Evolutionary conservation across 2,329 filamentous ascomycete genomes (phyloP).

Genomic region (Colletotrichum costaricense): DNA sequence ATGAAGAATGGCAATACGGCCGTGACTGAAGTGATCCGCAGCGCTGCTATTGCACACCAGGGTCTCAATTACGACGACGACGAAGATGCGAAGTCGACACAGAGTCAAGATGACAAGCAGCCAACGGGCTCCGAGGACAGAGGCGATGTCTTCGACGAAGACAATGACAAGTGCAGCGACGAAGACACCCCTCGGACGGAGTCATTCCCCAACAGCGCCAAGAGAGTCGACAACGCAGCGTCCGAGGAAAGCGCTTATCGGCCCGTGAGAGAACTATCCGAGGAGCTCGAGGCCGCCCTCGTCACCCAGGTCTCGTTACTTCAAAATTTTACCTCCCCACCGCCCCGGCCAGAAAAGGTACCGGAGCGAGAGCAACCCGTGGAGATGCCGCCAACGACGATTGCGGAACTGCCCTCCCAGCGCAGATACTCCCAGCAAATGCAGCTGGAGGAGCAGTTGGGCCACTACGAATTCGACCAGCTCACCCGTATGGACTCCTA

Average conservation of each 20-base stretch:
- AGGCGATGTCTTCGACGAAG: neutral
- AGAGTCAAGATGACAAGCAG: conserved; percentile 27
- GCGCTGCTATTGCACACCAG: conserved; percentile 42
- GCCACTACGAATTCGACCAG: conserved; percentile 23
- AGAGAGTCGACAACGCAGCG: neutral
- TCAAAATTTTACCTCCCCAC: conserved; percentile 7
- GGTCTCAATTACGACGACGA: conserved; percentile 42
- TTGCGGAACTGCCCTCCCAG: conserved; percentile 28
- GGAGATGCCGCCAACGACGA: conserved; percentile 10
- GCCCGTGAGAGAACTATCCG: conserved; percentile 4
- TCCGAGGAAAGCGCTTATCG: neutral
- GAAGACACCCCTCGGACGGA: neutral
- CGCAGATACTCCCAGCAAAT: conserved; percentile 20
- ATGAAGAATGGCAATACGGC: conserved; percentile 44
- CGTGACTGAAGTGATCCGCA: conserved; percentile 42
- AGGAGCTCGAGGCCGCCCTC: conserved; percentile 26
- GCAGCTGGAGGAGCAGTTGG: conserved; percentile 15
- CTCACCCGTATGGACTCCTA: conserved; percentile 11
- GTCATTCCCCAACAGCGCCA: conserved; percentile 10
- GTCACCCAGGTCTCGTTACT: conserved; percentile 23
- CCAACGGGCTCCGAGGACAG: neutral
- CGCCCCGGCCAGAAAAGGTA: conserved; percentile 18
- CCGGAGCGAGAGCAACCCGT: conserved; percentile 3
- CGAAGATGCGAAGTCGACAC: conserved; percentile 36
- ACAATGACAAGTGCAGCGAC: neutral